Conservation (phyloP, 2,329 filamentous ascomycete species). For the Aspergillus chevalieri region DNA sequence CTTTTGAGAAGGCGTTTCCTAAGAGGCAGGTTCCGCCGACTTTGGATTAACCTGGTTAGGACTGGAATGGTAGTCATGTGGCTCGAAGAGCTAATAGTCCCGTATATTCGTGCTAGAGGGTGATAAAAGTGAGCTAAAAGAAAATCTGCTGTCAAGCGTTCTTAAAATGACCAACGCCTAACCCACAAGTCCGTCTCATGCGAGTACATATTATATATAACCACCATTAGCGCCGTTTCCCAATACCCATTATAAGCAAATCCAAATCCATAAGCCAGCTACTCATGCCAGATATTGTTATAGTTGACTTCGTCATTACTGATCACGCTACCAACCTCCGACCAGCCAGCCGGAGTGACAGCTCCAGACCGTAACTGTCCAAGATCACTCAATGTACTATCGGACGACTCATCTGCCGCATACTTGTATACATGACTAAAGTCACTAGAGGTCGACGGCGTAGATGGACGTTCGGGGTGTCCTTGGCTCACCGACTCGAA, state of each 20-base stretch:
- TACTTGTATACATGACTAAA: constrained; percentile 33
- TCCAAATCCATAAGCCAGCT: no score
- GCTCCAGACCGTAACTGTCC: constrained; percentile 25
- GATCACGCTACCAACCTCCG: constrained; percentile 40
- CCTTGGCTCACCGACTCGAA: background rate
- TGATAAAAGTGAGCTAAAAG: background rate
- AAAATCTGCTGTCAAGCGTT: background rate
- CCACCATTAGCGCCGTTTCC: no score
- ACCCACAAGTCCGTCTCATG: no score
- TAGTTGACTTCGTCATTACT: constrained; percentile 35
- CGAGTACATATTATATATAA: no score
- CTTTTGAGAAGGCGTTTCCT: no score
- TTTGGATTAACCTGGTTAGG: no score
- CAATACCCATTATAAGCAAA: no score
- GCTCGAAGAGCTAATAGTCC: no score
- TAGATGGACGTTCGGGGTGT: constrained; percentile 24
- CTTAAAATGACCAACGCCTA: no score
- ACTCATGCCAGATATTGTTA: background rate
- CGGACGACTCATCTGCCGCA: constrained; percentile 26
- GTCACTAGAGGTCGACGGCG: constrained; percentile 32
- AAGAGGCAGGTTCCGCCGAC: no score
- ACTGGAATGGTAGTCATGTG: no score
- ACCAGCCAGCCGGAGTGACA: constrained; percentile 39
- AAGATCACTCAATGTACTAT: constrained; percentile 36
- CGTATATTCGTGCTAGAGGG: no score